These are phyloP conservation scores for Hygrophorus russula DNA, from an alignment of 768 basidiomycete species.

Conservation along the genomic window DNA sequence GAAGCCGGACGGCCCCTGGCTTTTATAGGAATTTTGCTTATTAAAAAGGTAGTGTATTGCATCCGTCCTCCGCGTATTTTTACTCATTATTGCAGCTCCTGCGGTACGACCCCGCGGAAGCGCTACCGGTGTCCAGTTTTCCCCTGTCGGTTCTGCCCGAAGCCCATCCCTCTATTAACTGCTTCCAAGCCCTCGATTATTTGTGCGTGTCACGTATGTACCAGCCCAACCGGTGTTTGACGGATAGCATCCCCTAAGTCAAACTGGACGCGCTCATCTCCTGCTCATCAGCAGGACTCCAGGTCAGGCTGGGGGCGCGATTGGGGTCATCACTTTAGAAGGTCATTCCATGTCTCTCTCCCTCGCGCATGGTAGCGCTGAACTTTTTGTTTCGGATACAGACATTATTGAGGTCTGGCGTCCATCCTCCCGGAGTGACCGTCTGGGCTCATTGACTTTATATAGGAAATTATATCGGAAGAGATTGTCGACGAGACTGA, in stretches of 20 bases:
- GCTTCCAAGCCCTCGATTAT: slow-evolving; percentile 91
- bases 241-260: slow-evolving; percentile 32
- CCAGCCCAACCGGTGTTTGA: background rate
- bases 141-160: slow-evolving; percentile 80
- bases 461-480: slow-evolving; percentile 86
- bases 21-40: slow-evolving; percentile 73
- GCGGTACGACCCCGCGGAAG: slow-evolving; percentile 78
- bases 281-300: slow-evolving; percentile 79
- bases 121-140: slow-evolving; percentile 64
- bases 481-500: slow-evolving; percentile 97
- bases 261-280: slow-evolving; percentile 91
- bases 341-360: slow-evolving; percentile 26
- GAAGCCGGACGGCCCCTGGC: slow-evolving; percentile 53
- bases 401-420: slow-evolving; percentile 61
- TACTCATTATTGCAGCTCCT: slow-evolving; percentile 45
- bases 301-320: slow-evolving; percentile 69
- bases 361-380: background rate
- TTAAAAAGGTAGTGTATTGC: slow-evolving; percentile 55
- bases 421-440: background rate
- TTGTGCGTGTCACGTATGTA: slow-evolving; percentile 38
- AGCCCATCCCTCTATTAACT: slow-evolving; percentile 80
- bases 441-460: slow-evolving; percentile 1
- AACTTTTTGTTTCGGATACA: slow-evolving; percentile 13
- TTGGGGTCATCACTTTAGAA: slow-evolving; percentile 88
- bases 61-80: background rate